Base-by-base conservation (phyloP, 208 protist genomes). In the Trypanosoma cruzi region DNA sequence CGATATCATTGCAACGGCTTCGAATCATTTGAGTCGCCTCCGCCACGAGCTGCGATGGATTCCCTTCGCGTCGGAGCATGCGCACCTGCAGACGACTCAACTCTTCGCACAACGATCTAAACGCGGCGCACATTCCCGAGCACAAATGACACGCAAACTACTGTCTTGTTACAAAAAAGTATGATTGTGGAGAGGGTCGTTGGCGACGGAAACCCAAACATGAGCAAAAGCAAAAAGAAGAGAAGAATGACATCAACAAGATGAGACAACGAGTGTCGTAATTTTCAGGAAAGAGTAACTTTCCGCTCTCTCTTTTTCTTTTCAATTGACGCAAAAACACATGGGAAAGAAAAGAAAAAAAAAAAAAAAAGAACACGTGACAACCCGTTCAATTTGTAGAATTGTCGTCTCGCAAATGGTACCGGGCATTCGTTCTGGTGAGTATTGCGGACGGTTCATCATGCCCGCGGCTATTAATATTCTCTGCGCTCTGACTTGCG, bases 61-160 rank as follows among this genome's bases (percentile, higher is more conserved):
- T 65, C n/a, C 77, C 87, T 14, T 87, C 71, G 20, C 91, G 86
- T 22, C 80, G 85, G 46, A 96, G 78, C 62, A 94, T 56, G 31
- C 79, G 75, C 37, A 96, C 60, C 57, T 96, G 91, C 10, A 96
- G 66, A n/a, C 74, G 75, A 8, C 79, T 68, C 62, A 96, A 71
- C 65, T 96, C 87, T 18, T 88, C 67, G 52, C 84, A 95, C 18
- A 95, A 50, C 0, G 63, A 34, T 28, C 52, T 42, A 72, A 90
- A 81, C n/a, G 53, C 22, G 48, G n/a, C 48, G 48, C 48, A 52
- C 48, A 52, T 52, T n/a, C 4, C 48, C 22, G 29, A 10, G 20
- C 42, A 52, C 52, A 53, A n/a, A n/a, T n/a, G 5, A 59, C 3
- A 61, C 64, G 26, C 26, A n/a, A 14, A 37, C 10, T 34, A 48